phyloP scores from a whole-genome alignment of 352 stramenopile genomes.

The Globisporangium lucens region DNA sequence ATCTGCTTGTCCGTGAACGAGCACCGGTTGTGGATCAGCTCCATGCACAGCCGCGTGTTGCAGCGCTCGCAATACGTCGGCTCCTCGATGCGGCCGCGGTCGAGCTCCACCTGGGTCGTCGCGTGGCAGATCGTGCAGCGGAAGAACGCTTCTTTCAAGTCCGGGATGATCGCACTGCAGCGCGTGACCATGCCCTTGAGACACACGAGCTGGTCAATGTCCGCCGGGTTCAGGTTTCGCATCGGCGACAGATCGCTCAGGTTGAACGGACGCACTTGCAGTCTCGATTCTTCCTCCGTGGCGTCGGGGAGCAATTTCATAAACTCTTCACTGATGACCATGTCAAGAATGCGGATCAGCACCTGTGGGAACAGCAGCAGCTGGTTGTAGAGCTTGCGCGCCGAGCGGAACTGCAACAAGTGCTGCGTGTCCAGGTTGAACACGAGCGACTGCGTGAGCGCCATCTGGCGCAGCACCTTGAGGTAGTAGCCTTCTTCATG shows the following conservation, averaged over 20 bases:
- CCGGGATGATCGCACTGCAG: slow-evolving; percentile 95
- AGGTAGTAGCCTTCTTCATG: slow-evolving; percentile 74
- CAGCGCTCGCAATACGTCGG: slow-evolving; percentile 89
- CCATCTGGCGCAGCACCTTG: slow-evolving; percentile 67
- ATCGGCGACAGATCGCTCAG: slow-evolving; percentile 93
- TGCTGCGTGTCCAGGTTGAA: slow-evolving; percentile 93
- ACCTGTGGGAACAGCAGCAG: slow-evolving; percentile 95
- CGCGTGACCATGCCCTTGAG: slow-evolving; percentile 98
- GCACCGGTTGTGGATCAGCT: slow-evolving; percentile 97
- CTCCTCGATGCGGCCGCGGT: slow-evolving; percentile 96
- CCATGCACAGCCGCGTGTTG: slow-evolving; percentile 90
- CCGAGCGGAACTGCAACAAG: slow-evolving; percentile 73
- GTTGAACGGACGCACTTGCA: slow-evolving; percentile 98
- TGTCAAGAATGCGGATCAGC: slow-evolving; percentile 96
- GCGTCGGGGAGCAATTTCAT: slow-evolving; percentile 43
- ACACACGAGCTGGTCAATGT: slow-evolving; percentile 97
- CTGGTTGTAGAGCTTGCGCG: slow-evolving; percentile 94
- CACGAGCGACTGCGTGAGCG: slow-evolving; percentile 78
- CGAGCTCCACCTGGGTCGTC: slow-evolving; percentile 89
- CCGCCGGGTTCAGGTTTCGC: slow-evolving; percentile 94
- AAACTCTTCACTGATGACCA: slow-evolving; percentile 93
- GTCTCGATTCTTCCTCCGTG: slow-evolving; percentile 49
- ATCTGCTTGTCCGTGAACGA: slow-evolving; percentile 99
- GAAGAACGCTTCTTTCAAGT: slow-evolving; percentile 98
- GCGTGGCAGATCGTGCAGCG: slow-evolving; percentile 93